A percentile compares a stretch with the other conserved stretches of the same genome.
phyloP scores from a whole-genome alignment of 2,329 filamentous ascomycete species.

The Fusarium tuaranense region DNA sequence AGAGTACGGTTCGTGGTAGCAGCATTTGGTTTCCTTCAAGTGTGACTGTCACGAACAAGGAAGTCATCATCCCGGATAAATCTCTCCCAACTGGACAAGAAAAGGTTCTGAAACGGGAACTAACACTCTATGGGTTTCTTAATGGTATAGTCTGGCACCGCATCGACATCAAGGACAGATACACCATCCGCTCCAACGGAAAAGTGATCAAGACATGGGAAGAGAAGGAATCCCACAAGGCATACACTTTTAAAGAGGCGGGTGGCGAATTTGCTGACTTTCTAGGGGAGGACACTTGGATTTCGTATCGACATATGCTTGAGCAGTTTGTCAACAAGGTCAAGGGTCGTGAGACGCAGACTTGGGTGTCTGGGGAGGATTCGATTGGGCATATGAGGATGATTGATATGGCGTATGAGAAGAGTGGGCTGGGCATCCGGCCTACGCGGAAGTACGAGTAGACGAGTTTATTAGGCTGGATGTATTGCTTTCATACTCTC shows the following conservation, averaged over 20 bases:
- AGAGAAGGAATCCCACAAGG: not conserved
- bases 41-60: not conserved
- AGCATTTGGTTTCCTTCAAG: not conserved
- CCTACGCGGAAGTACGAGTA: not conserved
- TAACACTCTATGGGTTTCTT: not conserved
- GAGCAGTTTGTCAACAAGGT: constrained; percentile 6
- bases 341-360: not conserved
- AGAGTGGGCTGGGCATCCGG: not conserved
- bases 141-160: not conserved
- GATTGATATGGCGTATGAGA: constrained; percentile 12
- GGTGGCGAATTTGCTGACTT: not conserved
- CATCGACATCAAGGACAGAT: not conserved
- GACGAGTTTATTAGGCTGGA: not conserved
- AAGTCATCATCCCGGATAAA: not conserved
- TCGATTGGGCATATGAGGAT: not conserved
- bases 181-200: not conserved
- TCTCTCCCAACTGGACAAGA: not conserved
- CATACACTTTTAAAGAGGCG: constrained; percentile 1
- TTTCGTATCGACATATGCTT: constrained; percentile 1
- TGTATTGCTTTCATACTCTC: not conserved
- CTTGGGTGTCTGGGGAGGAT: not conserved
- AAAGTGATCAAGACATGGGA: not conserved
- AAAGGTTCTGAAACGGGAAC: not conserved
- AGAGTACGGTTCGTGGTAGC: not conserved
- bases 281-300: constrained; percentile 1